Conservation (phyloP, 495 filamentous ascomycete species). For the Hamigera avellanea region DNA sequence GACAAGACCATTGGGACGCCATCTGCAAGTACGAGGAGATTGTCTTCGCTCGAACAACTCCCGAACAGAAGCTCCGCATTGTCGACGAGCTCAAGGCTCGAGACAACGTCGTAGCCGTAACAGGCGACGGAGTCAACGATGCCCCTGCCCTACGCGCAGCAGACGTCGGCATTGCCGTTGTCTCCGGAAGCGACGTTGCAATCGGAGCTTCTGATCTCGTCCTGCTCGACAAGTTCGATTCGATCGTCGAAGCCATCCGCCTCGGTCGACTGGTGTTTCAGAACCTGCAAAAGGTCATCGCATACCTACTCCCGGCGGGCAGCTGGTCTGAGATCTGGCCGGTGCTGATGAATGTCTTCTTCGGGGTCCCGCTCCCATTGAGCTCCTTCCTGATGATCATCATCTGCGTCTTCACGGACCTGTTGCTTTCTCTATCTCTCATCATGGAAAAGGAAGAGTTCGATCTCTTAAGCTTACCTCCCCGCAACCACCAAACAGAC, state of each 20-base stretch:
- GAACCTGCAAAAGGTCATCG: conserved; percentile 50
- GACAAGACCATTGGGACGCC: conserved; percentile 43
- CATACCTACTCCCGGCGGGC: conserved; percentile 52
- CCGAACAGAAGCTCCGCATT: conserved; percentile 67
- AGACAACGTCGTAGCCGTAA: conserved; percentile 62
- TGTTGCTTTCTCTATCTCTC: conserved; percentile 47
- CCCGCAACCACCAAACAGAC: conserved; percentile 50
- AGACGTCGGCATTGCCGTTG: conserved; percentile 59
- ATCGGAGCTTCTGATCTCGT: conserved; percentile 85
- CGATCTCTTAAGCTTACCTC: conserved; percentile 52
- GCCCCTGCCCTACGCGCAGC: conserved; percentile 53
- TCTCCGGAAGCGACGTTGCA: conserved; percentile 44
- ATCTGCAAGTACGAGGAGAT: conserved; percentile 50
- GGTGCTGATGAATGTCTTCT: conserved; percentile 57
- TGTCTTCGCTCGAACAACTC: conserved; percentile 63
- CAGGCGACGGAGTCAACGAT: conserved; percentile 62
- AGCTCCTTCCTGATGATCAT: conserved; percentile 63
- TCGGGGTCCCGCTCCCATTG: conserved; percentile 57
- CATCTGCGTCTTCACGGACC: conserved; percentile 57
- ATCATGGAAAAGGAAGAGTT: conserved; percentile 63
- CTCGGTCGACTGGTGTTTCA: conserved; percentile 43
- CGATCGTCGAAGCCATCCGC: conserved; percentile 55
- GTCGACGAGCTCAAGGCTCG: conserved; percentile 53
- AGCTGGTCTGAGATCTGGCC: conserved; percentile 68
- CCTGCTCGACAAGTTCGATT: conserved; percentile 58